These are phyloP conservation scores for Mucor sp. DNA, from an alignment of 371 early-diverging fungal genomes.

Conservation along the genomic window DNA sequence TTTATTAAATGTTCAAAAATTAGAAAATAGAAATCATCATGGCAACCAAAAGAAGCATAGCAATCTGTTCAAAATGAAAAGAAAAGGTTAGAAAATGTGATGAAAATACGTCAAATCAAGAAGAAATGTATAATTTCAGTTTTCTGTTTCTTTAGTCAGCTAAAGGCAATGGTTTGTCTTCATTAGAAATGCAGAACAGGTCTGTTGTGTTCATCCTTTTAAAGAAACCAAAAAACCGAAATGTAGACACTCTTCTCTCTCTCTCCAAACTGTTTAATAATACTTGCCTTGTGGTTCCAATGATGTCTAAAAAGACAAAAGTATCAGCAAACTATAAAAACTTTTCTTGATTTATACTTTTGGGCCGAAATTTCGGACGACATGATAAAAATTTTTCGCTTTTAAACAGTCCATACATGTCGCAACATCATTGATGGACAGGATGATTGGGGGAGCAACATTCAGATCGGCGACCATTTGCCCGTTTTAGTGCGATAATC, in stretches of 20 bases:
- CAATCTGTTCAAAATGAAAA: constrained; percentile 7
- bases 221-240: constrained; percentile 9
- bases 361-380: constrained; percentile 2
- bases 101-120: not conserved
- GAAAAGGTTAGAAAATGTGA: constrained; percentile 5
- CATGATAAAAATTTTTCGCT: constrained; percentile 1
- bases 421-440: not conserved
- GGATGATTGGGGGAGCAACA: not conserved
- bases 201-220: constrained; percentile 30
- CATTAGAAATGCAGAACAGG: constrained; percentile 37
- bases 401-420: constrained; percentile 1
- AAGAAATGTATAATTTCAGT: not conserved
- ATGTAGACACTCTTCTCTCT: not conserved
- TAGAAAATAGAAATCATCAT: not conserved
- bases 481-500: not conserved
- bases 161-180: constrained; percentile 33
- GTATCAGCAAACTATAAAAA: not conserved
- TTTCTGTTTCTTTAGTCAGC: constrained; percentile 10
- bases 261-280: not conserved
- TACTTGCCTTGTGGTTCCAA: constrained; percentile 20
- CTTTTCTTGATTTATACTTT: not conserved
- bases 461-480: not conserved
- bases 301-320: not conserved
- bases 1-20: constrained; percentile 8
- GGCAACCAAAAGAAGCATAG: not conserved